Evolutionary conservation across 1,139 yeast species (phyloP), one percentile per base, ranked within the genome.

Genomic region (Scheffersomyces quercinus): DNA sequence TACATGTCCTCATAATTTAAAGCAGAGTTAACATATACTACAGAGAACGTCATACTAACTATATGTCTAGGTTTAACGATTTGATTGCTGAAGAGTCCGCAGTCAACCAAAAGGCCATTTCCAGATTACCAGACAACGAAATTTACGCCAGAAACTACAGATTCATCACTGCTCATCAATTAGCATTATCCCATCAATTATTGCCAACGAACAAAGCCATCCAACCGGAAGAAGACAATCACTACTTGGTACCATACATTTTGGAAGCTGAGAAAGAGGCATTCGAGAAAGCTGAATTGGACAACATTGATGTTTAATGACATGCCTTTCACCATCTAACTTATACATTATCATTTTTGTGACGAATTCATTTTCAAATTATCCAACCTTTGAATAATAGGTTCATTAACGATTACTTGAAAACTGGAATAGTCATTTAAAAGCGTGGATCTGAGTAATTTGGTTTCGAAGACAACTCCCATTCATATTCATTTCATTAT

Each of bases 191-290:
- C 43, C 96, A 89, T 67, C 91, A 88, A 62, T 72, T 93, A 51
- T 79, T 93, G 60, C 96, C 98, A 57, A 77, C 82, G 55, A 79
- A 79, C 62, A 85, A 93, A 71, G 87, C 86, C 58, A 74, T 88
- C 52, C 82, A 83, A 64, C 82, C 91, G 32, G 88, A 83, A 64
- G 91, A 91, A 59, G 99, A 93, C 73, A 77, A 75, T 48, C 85
- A 89, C 58, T 90, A 88, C 72, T 79, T 93, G 64, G 71, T 88
- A 50, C 98, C 97, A 58, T 88, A 87, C 76, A 76, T 91, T 52
- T 80, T 91, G 64, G 97, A 91, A 75, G 95, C 95, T 50, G 98
- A 91, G 75, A 90, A 89, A 63, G 97, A 89, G 70, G 86, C 85
- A 41, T 77, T 81, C 55, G 99, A 91, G 77, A 88, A 86, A 74